Evolutionary conservation across 371 early-diverging fungal genomes (phyloP).

Genomic region (Actinomortierella ambigua): DNA sequence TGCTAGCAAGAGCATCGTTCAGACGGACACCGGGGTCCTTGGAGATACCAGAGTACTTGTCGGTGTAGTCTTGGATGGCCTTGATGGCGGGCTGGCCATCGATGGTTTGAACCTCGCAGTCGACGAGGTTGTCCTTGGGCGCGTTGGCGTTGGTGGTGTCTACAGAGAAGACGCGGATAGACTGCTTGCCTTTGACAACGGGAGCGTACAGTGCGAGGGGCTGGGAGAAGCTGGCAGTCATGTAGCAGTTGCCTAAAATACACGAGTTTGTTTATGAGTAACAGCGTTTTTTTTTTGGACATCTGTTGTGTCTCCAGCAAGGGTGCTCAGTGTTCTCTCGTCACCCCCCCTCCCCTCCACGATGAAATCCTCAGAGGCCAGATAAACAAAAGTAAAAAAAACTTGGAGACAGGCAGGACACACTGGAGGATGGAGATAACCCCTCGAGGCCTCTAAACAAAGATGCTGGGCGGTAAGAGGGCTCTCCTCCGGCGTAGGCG

Average conservation of each 20-base stretch:
- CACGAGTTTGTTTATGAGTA: too few relatives aligned
- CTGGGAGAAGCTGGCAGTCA: background rate
- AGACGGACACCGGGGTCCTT: slow-evolving; percentile 48
- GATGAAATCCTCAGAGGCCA: too few relatives aligned
- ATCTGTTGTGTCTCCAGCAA: too few relatives aligned
- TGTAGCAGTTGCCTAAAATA: background rate
- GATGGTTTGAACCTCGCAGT: slow-evolving; percentile 38
- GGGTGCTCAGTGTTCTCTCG: too few relatives aligned
- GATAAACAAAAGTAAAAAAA: too few relatives aligned
- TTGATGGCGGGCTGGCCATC: slow-evolving; percentile 46
- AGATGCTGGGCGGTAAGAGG: too few relatives aligned
- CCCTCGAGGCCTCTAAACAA: too few relatives aligned
- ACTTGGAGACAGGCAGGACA: too few relatives aligned
- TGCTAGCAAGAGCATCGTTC: slow-evolving; percentile 45
- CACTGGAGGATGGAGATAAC: too few relatives aligned
- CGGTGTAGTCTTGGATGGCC: slow-evolving; percentile 40
- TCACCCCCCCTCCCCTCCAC: too few relatives aligned
- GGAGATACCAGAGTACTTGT: slow-evolving; percentile 37
- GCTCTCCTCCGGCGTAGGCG: too few relatives aligned
- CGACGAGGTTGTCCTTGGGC: slow-evolving; percentile 11
- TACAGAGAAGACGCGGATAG: background rate
- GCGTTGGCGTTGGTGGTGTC: slow-evolving; percentile 7
- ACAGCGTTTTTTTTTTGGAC: too few relatives aligned
- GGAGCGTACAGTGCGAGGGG: background rate
- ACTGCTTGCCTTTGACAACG: slow-evolving; percentile 1